phyloP scores from a whole-genome alignment of 2,329 filamentous ascomycete genomes.

The Cladophialophora carrionii region DNA sequence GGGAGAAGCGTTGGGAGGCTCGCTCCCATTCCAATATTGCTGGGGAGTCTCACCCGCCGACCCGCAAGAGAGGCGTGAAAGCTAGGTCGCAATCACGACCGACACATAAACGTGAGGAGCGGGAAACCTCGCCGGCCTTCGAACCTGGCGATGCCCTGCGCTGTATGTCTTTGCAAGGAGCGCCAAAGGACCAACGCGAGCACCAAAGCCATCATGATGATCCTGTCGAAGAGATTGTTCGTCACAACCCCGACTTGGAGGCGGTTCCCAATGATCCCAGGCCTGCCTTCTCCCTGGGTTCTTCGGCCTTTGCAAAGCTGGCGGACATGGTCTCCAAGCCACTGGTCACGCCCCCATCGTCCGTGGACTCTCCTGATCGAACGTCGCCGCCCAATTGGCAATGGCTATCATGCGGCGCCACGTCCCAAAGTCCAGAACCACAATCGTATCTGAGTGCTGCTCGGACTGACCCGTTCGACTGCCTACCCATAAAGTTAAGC shows the following conservation, averaged over 20 bases:
- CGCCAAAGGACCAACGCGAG: conserved; percentile 1
- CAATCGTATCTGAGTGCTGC: conserved; percentile 45
- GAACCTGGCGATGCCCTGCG: not conserved
- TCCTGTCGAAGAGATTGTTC: conserved; percentile 11
- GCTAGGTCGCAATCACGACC: conserved; percentile 7
- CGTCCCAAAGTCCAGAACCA: conserved; percentile 38
- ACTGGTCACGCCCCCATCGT: conserved; percentile 17
- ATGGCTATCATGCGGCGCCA: conserved; percentile 10
- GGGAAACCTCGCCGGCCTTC: not conserved
- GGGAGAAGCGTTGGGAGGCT: conserved; percentile 24
- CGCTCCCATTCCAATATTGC: conserved; percentile 16
- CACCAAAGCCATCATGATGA: not conserved
- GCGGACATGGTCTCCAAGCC: conserved; percentile 21
- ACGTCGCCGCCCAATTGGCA: conserved; percentile 6
- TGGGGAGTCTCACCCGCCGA: conserved; percentile 3
- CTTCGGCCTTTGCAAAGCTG: conserved; percentile 29
- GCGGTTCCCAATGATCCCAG: not conserved
- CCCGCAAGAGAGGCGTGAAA: conserved; percentile 12
- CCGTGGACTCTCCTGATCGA: conserved; percentile 14
- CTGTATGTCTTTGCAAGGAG: not conserved
- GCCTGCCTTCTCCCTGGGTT: conserved; percentile 14
- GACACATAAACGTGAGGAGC: conserved; percentile 2
- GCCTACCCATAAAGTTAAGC: conserved; percentile 43
- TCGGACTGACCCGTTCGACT: conserved; percentile 46
- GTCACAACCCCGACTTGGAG: not conserved